These are phyloP conservation scores for Symbiodinium natans DNA, from an alignment of 73 alveolate species.

Conservation along the genomic window DNA sequence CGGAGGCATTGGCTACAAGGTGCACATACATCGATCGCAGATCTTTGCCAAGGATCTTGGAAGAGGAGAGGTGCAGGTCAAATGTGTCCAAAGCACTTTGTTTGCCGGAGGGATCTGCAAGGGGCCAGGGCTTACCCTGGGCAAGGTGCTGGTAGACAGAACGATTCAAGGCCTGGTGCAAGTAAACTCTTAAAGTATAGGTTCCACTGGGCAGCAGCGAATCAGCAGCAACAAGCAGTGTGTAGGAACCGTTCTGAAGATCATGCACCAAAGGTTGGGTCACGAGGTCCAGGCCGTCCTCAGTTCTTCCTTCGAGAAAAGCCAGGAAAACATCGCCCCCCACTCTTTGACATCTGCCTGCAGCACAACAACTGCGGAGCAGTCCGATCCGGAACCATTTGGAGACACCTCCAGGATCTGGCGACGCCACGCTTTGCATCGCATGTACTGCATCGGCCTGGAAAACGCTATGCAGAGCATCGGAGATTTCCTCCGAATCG, in stretches of 20 bases:
- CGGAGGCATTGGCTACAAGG: background rate
- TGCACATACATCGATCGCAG: background rate
- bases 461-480: too few relatives aligned
- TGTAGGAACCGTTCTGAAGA: constrained; percentile 13
- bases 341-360: background rate
- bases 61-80: background rate
- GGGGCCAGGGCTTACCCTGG: background rate
- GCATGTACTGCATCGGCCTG: too few relatives aligned
- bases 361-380: constrained; percentile 18
- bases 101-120: background rate
- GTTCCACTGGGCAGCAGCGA: constrained; percentile 19
- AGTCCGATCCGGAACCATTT: background rate
- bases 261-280: constrained; percentile 18
- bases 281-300: background rate
- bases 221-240: background rate
- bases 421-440: too few relatives aligned
- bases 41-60: background rate
- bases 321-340: constrained; percentile 44
- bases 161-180: constrained; percentile 32
- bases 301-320: background rate
- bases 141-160: constrained; percentile 8
- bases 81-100: constrained; percentile 9
- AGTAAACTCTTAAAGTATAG: background rate
- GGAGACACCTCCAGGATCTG: too few relatives aligned
- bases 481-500: too few relatives aligned